Base-by-base conservation (phyloP, 257 asterid species). In the Cynanchum wilfordii region DNA sequence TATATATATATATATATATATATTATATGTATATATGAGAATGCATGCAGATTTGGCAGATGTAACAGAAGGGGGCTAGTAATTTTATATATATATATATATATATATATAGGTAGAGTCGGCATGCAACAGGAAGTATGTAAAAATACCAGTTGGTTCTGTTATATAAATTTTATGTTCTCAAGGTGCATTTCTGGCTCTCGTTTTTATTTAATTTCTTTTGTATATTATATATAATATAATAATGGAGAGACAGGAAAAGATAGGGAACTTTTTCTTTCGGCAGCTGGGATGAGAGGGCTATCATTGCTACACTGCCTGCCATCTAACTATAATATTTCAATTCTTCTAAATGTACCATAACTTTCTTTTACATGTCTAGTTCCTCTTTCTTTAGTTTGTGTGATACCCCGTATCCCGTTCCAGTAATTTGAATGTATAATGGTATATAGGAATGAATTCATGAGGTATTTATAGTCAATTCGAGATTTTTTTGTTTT, bases 211-310 rank as follows among this genome's bases (percentile, higher is more conserved):
- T 27, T 27, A 24, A 24, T 19, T 59, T 19, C 2, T 11, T 0
- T 6, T 58, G 19, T 1, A 1, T 17, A 16, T 33, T 64, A 19
- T 51, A 12, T 29, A 15, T 36, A 36, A 36, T 19, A 17, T 17
- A 12, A 33, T 33, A 33, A 33, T 33, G 38, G 38, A 33, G 27
- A 24, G 54, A 44, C 56, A 67, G 57, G 12, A 67, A 47, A 68
- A 29, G 30, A 27, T 42, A 10, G 29, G 11, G 5, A 24, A 47
- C 69, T 38, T 57, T 72, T 64, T 69, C 47, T 36, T 65, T 79
- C 75, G 70, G 70, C 66, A 55, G 76, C 68, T 24, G 72, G 19
- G 67, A 64, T 30, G 69, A 69, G 47, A 65, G 58, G 74, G 74
- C 20, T 79, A 74, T 79, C 19, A 79, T 79, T 78, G 59, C 67